These are phyloP conservation scores for Corymbia maculata DNA, from an alignment of 345 rosid species.

Conservation along the genomic window DNA sequence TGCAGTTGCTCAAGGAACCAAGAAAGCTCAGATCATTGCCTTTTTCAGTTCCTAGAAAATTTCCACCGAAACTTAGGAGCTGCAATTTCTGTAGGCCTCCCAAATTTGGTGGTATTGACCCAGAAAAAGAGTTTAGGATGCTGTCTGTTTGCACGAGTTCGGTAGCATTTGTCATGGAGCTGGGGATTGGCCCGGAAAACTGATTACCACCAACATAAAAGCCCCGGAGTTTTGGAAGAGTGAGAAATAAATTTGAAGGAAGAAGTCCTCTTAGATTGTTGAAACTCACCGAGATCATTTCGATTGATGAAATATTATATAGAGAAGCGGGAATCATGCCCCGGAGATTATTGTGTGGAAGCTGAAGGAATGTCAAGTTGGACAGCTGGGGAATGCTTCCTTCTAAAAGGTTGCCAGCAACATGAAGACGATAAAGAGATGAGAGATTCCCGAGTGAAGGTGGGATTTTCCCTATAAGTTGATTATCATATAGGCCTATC, in stretches of 20 bases:
- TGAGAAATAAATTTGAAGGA: not conserved
- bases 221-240: not conserved
- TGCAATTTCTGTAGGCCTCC: not conserved
- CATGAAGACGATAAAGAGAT: not conserved
- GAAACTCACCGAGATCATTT: not conserved
- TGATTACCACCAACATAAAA: not conserved
- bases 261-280: slow-evolving; percentile 15
- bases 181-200: not conserved
- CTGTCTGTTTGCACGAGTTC: not conserved
- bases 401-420: not conserved
- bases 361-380: not conserved
- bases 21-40: slow-evolving; percentile 1
- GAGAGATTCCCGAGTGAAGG: slow-evolving; percentile 5
- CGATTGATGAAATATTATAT: slow-evolving; percentile 15
- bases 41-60: not conserved
- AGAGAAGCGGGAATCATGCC: slow-evolving; percentile 18
- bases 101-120: not conserved
- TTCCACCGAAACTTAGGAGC: not conserved
- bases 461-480: slow-evolving; percentile 8
- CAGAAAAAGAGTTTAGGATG: not conserved
- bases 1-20: not conserved
- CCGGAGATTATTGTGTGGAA: slow-evolving; percentile 4
- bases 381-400: slow-evolving; percentile 8
- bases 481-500: not conserved
- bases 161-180: not conserved